Evolutionary conservation across 2,329 filamentous ascomycete species (phyloP), one percentile per base, ranked within the genome.

Genomic region (Fusarium sp.): DNA sequence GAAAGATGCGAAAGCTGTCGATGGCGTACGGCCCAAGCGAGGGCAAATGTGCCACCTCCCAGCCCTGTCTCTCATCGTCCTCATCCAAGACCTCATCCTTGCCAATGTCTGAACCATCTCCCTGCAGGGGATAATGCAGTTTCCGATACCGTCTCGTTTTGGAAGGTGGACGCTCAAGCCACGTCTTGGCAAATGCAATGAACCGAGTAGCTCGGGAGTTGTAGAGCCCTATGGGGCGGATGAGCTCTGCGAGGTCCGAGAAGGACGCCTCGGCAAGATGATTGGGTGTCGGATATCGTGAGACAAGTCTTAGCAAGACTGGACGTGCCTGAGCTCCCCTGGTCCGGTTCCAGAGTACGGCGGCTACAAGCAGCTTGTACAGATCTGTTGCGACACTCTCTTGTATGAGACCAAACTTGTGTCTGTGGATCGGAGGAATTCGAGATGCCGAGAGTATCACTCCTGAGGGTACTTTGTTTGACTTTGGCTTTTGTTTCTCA

Each of bases 1-100:
- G 49, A 12, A 66, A 65, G 9, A 65, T 65, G 1, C 63, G 53
- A 15, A 50, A 66, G n/a, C 63, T 65, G 2, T 65, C 63, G 1
- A 65, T 50, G 0, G 63, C 63, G 7, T 65, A 65, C 1, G 63
- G 63, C 0, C 62, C 63, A 3, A 65, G 49, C 3, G 62, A 59
- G 2, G 63, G 63, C 2, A 65, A 7, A 4, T 66, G 58, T 0
- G 62, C 62, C 4, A 64, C 63, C 3, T 65, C 62, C 62, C 63
- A 65, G 1, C 53, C 58, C 7, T 53, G 12, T 22, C 63, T 65
- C n/a, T 26, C n/a, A 12, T 65, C 63, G 1, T 47, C 10, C 10
- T 50, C 38, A 5, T 10, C 29, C 9, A 65, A 29, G 2, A 60
- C 58, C 3, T 65, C 62, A 9, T 34, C 4, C 19, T 40, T 66